Evolutionary conservation across 1,139 yeast genomes (phyloP).

Genomic region (Suhomyces wounanorum): DNA sequence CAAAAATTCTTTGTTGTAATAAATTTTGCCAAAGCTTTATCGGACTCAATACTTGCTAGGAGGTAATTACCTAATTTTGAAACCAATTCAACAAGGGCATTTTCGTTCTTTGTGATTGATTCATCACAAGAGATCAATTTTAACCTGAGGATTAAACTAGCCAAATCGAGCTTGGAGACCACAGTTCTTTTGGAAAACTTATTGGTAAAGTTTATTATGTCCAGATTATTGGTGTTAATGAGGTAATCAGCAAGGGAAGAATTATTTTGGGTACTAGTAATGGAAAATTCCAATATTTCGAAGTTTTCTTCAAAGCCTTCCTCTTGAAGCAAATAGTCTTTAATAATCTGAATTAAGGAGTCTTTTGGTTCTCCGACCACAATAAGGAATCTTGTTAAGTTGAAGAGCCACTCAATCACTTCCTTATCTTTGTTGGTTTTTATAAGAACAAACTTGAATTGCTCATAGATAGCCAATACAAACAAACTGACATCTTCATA

Average conservation of each 20-base stretch:
- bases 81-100: conserved; percentile 24
- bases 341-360: conserved; percentile 30
- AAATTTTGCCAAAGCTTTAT: conserved; percentile 17
- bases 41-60: conserved; percentile 17
- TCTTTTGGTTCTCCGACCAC: conserved; percentile 56
- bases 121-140: conserved; percentile 26
- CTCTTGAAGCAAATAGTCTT: conserved; percentile 20
- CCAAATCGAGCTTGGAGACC: conserved; percentile 42
- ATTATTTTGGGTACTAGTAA: conserved; percentile 1
- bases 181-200: conserved; percentile 10
- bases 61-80: conserved; percentile 48
- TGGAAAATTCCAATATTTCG: conserved; percentile 6
- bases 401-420: conserved; percentile 51
- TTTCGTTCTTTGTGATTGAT: conserved; percentile 12
- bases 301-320: conserved; percentile 7
- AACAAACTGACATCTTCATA: conserved; percentile 60
- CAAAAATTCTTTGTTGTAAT: conserved; percentile 23
- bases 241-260: conserved; percentile 26
- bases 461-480: conserved; percentile 68
- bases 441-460: conserved; percentile 57
- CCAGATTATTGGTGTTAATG: conserved; percentile 23
- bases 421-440: conserved; percentile 5
- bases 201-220: conserved; percentile 16
- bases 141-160: conserved; percentile 45
- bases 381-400: conserved; percentile 44